Evolutionary conservation across 768 basidiomycete species (phyloP).

Genomic region (Clavaria fumosa): DNA sequence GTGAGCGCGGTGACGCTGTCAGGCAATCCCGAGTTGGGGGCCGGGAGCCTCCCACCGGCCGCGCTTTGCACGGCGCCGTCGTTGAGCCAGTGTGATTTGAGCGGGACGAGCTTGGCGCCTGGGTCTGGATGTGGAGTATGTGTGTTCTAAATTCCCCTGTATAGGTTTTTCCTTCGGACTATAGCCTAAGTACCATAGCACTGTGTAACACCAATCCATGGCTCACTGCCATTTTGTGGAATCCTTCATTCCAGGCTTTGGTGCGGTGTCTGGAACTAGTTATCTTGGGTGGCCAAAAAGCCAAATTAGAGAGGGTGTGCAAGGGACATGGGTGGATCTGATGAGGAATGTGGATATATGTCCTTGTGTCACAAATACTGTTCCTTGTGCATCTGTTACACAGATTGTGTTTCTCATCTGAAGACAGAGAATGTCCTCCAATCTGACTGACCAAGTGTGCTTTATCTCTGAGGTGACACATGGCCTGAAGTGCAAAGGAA

Average conservation of each 20-base stretch:
- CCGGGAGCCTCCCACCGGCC: neutral
- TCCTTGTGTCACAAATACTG: constrained; percentile 10
- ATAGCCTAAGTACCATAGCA: no score
- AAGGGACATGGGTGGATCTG: constrained; percentile 87
- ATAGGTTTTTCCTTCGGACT: no score
- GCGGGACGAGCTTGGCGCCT: neutral
- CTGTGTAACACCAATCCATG: no score
- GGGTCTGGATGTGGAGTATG: constrained; percentile 1
- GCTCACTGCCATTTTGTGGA: no score
- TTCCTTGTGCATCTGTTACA: constrained; percentile 25
- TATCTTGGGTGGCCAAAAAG: constrained; percentile 83
- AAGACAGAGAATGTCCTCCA: constrained; percentile 49
- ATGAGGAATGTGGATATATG: constrained; percentile 80
- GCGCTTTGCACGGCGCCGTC: neutral
- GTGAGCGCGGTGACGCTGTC: constrained; percentile 3
- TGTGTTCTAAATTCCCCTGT: no score
- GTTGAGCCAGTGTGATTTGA: constrained; percentile 5
- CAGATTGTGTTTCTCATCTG: constrained; percentile 32
- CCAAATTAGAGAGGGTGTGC: constrained; percentile 78
- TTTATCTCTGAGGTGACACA: constrained; percentile 68
- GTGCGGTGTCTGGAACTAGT: no score
- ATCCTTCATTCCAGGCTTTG: no score
- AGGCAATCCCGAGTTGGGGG: constrained; percentile 4
- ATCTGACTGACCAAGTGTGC: constrained; percentile 58
- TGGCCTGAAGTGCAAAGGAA: constrained; percentile 55